phyloP scores from a whole-genome alignment of 2,329 filamentous ascomycete species.

The Verruconis gallopava region DNA sequence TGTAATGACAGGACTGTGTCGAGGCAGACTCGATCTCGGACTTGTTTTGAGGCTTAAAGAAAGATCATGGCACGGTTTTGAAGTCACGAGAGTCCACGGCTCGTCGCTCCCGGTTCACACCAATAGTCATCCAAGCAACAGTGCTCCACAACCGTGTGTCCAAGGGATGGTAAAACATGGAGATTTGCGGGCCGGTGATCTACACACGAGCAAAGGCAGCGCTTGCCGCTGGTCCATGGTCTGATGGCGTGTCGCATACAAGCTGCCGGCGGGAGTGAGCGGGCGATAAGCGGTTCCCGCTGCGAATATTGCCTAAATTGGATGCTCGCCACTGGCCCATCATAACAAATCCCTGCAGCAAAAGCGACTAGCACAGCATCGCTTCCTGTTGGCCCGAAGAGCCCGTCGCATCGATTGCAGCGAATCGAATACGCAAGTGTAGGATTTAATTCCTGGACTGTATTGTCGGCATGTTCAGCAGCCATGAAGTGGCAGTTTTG shows the following conservation, averaged over 20 bases:
- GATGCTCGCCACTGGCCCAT: too few species aligned
- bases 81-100: neutral
- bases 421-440: too few species aligned
- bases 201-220: neutral
- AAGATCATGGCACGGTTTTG: neutral
- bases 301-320: too few species aligned
- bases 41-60: neutral
- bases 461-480: too few species aligned
- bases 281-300: neutral
- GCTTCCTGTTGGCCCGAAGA: too few species aligned
- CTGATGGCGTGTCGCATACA: neutral
- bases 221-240: neutral
- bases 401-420: too few species aligned
- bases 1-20: neutral
- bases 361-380: too few species aligned
- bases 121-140: too few species aligned
- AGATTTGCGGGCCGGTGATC: neutral
- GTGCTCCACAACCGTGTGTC: neutral
- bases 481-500: too few species aligned
- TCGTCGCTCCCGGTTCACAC: neutral
- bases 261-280: neutral
- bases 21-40: neutral
- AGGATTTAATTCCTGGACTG: too few species aligned
- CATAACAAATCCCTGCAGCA: too few species aligned
- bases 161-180: neutral